Conservation (phyloP, 331 rosid genomes). For the Arachis monticola region DNA sequence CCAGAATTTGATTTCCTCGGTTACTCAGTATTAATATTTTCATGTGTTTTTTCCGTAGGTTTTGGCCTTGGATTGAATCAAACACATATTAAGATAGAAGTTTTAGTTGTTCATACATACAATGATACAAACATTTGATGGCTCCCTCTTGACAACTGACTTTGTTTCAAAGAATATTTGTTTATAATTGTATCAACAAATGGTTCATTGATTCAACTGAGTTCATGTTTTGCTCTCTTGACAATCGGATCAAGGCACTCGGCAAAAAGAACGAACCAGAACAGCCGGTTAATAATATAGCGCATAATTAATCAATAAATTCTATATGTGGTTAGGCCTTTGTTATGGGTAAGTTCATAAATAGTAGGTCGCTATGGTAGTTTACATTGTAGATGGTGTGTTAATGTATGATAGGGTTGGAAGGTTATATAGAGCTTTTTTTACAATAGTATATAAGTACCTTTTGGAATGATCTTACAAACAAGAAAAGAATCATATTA, state of each 20-base stretch:
- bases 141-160: background rate
- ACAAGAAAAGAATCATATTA: too few relatives aligned
- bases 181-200: slow-evolving; percentile 1
- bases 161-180: background rate
- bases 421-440: too few relatives aligned
- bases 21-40: slow-evolving; percentile 36
- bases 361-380: too few relatives aligned
- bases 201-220: slow-evolving; percentile 4
- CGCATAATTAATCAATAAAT: background rate
- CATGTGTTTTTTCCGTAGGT: slow-evolving; percentile 42
- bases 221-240: slow-evolving; percentile 20
- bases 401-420: too few relatives aligned
- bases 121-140: slow-evolving; percentile 32
- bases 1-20: slow-evolving; percentile 25
- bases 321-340: too few relatives aligned
- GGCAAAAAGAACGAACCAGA: slow-evolving; percentile 7
- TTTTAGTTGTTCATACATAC: slow-evolving; percentile 46
- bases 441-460: too few relatives aligned
- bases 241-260: slow-evolving; percentile 1
- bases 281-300: background rate
- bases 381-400: too few relatives aligned
- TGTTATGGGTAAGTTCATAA: too few relatives aligned
- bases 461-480: too few relatives aligned
- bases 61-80: slow-evolving; percentile 38
- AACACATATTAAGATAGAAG: slow-evolving; percentile 38